phyloP scores from a whole-genome alignment of 2,329 filamentous ascomycete genomes.

The Xylariaceae sp. region DNA sequence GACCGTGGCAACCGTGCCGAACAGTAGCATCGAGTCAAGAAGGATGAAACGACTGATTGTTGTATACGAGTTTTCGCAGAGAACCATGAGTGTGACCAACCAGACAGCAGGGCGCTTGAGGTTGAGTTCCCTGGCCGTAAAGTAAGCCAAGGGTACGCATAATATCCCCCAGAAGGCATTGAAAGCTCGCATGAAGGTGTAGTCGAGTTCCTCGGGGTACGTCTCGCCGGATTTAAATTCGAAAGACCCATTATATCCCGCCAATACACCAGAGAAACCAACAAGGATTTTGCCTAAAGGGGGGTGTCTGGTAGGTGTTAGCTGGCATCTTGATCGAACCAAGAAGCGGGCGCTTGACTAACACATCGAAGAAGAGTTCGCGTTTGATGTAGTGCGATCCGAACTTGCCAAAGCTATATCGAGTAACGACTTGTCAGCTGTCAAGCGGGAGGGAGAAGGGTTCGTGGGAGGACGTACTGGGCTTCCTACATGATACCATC shows the following conservation, averaged over 20 bases:
- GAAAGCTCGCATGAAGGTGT: conserved; percentile 97
- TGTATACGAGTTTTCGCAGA: conserved; percentile 98
- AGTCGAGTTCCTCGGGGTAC: conserved; percentile 90
- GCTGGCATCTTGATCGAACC: conserved; percentile 9
- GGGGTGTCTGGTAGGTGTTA: conserved; percentile 50
- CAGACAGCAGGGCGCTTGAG: conserved; percentile 84
- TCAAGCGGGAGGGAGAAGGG: conserved; percentile 9
- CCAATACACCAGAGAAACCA: conserved; percentile 90
- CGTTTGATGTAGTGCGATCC: conserved; percentile 98
- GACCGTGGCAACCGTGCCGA: conserved; percentile 96
- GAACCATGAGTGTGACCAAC: conserved; percentile 93
- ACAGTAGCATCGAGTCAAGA: conserved; percentile 96
- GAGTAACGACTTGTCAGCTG: conserved; percentile 27
- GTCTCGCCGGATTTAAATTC: conserved; percentile 98
- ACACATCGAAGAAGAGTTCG: conserved; percentile 94
- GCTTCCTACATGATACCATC: conserved; percentile 42
- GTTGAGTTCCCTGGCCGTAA: conserved; percentile 84
- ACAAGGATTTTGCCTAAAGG: conserved; percentile 98
- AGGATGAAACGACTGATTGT: conserved; percentile 98
- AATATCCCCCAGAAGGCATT: conserved; percentile 92
- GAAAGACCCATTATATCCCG: conserved; percentile 97
- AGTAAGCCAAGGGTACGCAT: conserved; percentile 92
- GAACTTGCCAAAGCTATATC: conserved; percentile 82
- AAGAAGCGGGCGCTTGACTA: conserved; percentile 26
- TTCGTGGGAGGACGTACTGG: conserved; percentile 45